Base-by-base conservation (phyloP, 1,139 yeast genomes). In the Scheffersomyces quercinus region DNA sequence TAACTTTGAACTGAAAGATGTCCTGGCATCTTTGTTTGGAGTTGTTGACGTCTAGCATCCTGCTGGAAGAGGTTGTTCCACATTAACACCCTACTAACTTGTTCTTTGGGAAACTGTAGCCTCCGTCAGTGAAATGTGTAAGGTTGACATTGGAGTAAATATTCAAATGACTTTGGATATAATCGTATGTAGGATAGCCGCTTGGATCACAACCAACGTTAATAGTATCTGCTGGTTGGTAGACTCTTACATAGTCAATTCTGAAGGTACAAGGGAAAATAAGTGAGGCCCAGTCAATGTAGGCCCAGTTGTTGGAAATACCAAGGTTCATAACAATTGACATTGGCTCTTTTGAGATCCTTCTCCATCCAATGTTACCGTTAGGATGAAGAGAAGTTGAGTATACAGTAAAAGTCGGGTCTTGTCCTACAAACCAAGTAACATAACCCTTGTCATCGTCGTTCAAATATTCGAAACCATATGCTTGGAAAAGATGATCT, bases 301-400 rank as follows among this genome's bases (percentile, higher is more conserved):
- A 84, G 1, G 88, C 85, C 96, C 96, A 88, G 43, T 82, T 79
- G 50, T 82, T 82, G 6, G 96, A 88, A 41, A 88, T 66, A 63
- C 95, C 96, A 63, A 88, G 64, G 62, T 88, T 88, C 72, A 88
- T 60, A 50, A 89, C 70, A 32, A 89, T 71, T 2, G 89, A 75
- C 96, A 89, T 87, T 47, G 97, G 97, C 61, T 89, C 97, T 62
- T 85, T 83, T 12, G 93, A 76, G 38, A 89, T 77, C 44, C 75
- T 62, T 59, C 97, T 79, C 81, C 84, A 79, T 13, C 82, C 91
- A 45, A 89, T 68, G 59, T 89, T 89, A 48, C 97, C 97, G 60
- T 85, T 85, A 13, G 95, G 93, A 47, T 85, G 85, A 39, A 88
- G 65, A 1, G 93, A 83, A 10, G 71, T 71, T 0, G 88, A 77